Evolutionary conservation across 495 filamentous ascomycete species (phyloP).

Genomic region (Penicillium longicatenatum): DNA sequence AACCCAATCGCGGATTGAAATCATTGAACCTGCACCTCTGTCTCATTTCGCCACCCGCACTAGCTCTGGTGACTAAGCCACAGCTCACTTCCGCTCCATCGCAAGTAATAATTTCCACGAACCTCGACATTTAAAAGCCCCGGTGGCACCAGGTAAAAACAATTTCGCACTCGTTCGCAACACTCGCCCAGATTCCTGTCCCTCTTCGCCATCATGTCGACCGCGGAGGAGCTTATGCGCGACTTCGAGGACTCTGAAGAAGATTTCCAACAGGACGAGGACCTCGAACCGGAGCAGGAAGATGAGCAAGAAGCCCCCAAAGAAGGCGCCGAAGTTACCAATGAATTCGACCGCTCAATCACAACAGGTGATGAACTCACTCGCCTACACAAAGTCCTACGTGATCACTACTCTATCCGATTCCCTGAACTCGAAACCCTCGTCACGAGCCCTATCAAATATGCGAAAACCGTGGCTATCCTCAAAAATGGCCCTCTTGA

Average conservation of each 20-base stretch:
- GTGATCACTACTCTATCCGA: conserved; percentile 91
- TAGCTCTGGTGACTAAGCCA: conserved; percentile 23
- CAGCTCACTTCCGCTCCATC: conserved; percentile 12
- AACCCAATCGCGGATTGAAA: conserved; percentile 11
- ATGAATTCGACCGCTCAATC: conserved; percentile 92
- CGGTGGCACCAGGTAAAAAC: conserved; percentile 14
- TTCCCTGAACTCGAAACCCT: conserved; percentile 97
- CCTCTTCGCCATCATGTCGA: conserved; percentile 37
- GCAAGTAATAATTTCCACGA: background rate
- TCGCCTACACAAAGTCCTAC: conserved; percentile 90
- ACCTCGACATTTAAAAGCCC: conserved; percentile 5
- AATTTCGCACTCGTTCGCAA: background rate
- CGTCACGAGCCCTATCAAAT: conserved; percentile 88
- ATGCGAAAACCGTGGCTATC: conserved; percentile 93
- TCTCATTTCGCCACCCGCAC: conserved; percentile 20
- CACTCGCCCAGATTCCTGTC: background rate
- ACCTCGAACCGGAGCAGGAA: conserved; percentile 39
- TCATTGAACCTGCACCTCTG: conserved; percentile 17
- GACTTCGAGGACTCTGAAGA: conserved; percentile 44
- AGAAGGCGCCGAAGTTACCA: conserved; percentile 47
- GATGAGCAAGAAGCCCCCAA: conserved; percentile 31
- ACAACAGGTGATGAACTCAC: conserved; percentile 89
- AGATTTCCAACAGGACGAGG: conserved; percentile 29
- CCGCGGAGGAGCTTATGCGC: conserved; percentile 47
- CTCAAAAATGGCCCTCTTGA: conserved; percentile 92